These are phyloP conservation scores for Tolypocladium paradoxum DNA, from an alignment of 2,329 filamentous ascomycete genomes.

Conservation along the genomic window DNA sequence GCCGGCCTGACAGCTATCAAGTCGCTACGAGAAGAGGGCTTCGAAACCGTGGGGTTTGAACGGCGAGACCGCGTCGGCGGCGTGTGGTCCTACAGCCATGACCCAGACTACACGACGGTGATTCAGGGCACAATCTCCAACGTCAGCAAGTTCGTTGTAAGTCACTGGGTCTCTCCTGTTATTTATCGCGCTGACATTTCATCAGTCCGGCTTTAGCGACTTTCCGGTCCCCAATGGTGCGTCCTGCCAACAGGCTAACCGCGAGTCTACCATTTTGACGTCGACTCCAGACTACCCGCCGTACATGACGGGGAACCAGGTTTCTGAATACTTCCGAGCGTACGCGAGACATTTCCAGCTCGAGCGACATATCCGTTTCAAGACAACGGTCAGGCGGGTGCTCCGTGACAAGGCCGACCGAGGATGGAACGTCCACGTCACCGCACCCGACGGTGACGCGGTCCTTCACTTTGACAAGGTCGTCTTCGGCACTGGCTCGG, in stretches of 20 bases:
- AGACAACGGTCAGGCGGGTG: constrained; percentile 12
- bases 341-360: constrained; percentile 24
- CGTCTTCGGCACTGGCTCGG: constrained; percentile 24
- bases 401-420: constrained; percentile 2
- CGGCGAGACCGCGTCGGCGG: constrained; percentile 28
- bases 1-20: constrained; percentile 14
- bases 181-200: no score
- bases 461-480: constrained; percentile 25
- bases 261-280: no score
- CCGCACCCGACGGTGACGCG: background rate
- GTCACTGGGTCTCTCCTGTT: no score
- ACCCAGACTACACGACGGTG: background rate
- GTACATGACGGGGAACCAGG: constrained; percentile 12
- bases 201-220: constrained; percentile 26
- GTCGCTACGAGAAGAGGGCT: constrained; percentile 31
- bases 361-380: constrained; percentile 15
- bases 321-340: constrained; percentile 20
- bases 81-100: constrained; percentile 19
- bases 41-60: constrained; percentile 32
- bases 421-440: background rate
- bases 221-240: constrained; percentile 20
- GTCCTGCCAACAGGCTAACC: no score
- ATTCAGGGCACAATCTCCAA: background rate
- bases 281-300: constrained; percentile 7
- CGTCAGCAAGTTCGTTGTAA: constrained; percentile 3